phyloP scores from a whole-genome alignment of 768 basidiomycete species.

The Brasilioporus rufonigricans region DNA sequence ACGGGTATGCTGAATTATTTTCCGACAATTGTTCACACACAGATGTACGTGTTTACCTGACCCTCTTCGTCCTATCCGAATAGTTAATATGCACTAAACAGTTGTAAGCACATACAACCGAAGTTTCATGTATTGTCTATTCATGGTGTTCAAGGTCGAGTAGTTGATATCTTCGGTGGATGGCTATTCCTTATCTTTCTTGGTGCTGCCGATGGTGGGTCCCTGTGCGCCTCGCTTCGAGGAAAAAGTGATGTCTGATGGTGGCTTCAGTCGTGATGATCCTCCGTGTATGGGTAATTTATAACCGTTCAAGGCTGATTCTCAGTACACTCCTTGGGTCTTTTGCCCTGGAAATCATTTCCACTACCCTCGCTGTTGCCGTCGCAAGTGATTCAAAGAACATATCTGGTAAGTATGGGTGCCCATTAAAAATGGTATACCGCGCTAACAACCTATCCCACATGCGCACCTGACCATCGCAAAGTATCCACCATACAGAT shows the following conservation, averaged over 20 bases:
- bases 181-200: constrained; percentile 1
- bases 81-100: not conserved
- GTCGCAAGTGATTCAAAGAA: not conserved
- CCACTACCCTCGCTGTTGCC: not conserved
- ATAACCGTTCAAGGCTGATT: too few relatives aligned
- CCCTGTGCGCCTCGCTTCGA: too few relatives aligned
- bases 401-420: not conserved
- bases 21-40: not conserved
- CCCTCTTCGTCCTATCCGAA: not conserved
- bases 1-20: not conserved
- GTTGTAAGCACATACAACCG: not conserved
- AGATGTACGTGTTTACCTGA: not conserved
- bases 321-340: not conserved
- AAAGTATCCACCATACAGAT: not conserved
- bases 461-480: not conserved
- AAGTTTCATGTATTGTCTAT: not conserved
- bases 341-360: not conserved
- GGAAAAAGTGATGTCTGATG: too few relatives aligned
- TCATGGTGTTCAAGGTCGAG: not conserved
- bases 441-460: not conserved
- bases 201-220: constrained; percentile 3
- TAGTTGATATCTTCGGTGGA: not conserved
- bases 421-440: not conserved
- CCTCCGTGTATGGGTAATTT: too few relatives aligned
- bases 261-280: not conserved